Percentiles rank a stretch among this genome's conserved stretches.
phyloP scores from a whole-genome alignment of 2,329 filamentous ascomycete genomes.

The Clonostachys rhizophaga region DNA sequence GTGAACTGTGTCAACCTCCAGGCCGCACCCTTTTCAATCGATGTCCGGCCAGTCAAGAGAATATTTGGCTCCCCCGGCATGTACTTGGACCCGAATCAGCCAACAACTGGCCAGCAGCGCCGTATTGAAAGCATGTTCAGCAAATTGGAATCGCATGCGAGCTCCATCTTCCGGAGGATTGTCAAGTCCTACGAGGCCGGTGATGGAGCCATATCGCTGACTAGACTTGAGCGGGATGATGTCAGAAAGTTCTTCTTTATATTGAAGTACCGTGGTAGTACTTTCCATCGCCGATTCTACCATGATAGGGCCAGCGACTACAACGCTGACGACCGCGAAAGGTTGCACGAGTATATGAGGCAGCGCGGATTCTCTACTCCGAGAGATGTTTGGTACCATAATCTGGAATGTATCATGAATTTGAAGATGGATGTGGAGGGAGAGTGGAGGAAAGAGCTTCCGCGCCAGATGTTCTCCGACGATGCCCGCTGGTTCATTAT shows the following conservation, averaged over 20 bases:
- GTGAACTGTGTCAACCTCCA: slow-evolving; percentile 14
- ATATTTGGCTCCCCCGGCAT: slow-evolving; percentile 15
- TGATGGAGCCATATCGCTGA: slow-evolving; percentile 14
- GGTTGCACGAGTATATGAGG: slow-evolving; percentile 13
- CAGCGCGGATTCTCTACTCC: slow-evolving; percentile 11
- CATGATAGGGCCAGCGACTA: slow-evolving; percentile 22
- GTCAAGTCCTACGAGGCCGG: background rate
- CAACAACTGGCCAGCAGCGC: slow-evolving; percentile 9
- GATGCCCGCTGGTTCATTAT: slow-evolving; percentile 15
- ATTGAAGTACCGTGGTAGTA: slow-evolving; percentile 33
- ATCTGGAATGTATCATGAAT: slow-evolving; percentile 15
- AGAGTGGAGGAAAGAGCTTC: slow-evolving; percentile 10
- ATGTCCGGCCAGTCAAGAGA: slow-evolving; percentile 11
- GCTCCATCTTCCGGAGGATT: slow-evolving; percentile 19
- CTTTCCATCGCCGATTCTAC: slow-evolving; percentile 25
- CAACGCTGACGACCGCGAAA: slow-evolving; percentile 11
- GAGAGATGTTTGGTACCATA: slow-evolving; percentile 19
- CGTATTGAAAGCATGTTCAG: slow-evolving; percentile 16
- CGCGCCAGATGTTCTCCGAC: slow-evolving; percentile 9
- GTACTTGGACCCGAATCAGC: slow-evolving; percentile 12
- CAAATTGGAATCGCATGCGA: slow-evolving; percentile 11
- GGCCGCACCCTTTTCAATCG: slow-evolving; percentile 4
- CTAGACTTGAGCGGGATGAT: slow-evolving; percentile 22
- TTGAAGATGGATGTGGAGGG: slow-evolving; percentile 15
- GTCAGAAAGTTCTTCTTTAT: slow-evolving; percentile 40